These are phyloP conservation scores for Glycine soja DNA, from an alignment of 306 rosid species.

Conservation along the genomic window DNA sequence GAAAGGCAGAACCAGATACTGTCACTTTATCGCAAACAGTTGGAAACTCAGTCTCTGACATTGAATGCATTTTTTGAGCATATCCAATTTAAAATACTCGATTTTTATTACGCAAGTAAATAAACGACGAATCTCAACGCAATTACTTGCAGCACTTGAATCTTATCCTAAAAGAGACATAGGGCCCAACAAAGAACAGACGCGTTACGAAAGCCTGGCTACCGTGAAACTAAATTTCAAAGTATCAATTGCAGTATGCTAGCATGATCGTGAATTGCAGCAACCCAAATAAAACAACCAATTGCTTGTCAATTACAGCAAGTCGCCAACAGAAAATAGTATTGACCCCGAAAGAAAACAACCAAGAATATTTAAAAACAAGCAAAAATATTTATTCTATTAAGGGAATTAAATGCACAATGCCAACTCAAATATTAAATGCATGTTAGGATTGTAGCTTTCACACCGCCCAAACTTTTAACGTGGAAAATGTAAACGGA, in stretches of 20 bases:
- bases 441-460: background rate
- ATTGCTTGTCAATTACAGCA: conserved; percentile 12
- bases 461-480: background rate
- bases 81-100: too few species aligned
- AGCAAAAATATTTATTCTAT: background rate
- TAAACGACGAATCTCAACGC: background rate
- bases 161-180: background rate
- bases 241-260: background rate
- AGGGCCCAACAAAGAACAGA: background rate
- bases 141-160: background rate
- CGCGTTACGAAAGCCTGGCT: background rate
- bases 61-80: too few species aligned
- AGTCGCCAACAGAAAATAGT: background rate
- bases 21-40: too few species aligned
- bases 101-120: background rate
- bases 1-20: background rate
- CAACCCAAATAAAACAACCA: background rate
- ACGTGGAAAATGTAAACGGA: background rate
- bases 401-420: background rate
- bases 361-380: background rate
- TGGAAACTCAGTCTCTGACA: too few species aligned
- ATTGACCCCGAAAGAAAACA: background rate
- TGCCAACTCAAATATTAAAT: too few species aligned
- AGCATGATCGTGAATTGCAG: background rate
- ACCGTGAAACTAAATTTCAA: background rate